These are phyloP conservation scores for Quercus phellos DNA, from an alignment of 331 rosid genomes.

Conservation along the genomic window DNA sequence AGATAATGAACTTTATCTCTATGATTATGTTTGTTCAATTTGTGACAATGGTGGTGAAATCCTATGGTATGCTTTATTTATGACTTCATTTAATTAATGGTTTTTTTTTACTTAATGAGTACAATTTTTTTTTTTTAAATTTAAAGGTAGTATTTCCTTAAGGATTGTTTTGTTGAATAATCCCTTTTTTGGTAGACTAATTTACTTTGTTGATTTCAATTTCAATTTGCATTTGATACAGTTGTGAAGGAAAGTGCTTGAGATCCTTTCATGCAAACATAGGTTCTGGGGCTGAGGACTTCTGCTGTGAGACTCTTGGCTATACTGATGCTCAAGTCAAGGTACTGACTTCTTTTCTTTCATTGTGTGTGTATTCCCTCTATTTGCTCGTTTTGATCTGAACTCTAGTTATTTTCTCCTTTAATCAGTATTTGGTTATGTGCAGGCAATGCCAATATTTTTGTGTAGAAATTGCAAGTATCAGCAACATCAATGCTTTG, in stretches of 20 bases:
- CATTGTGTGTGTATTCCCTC: too few species aligned
- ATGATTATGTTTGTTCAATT: constrained; percentile 55
- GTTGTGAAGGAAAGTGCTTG: constrained; percentile 66
- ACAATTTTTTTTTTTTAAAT: background rate
- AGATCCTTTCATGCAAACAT: constrained; percentile 60
- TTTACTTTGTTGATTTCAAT: background rate
- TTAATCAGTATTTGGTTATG: constrained; percentile 3
- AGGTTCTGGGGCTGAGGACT: constrained; percentile 27
- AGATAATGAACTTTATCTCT: constrained; percentile 22
- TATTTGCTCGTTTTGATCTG: constrained; percentile 9
- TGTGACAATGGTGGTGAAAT: constrained; percentile 75
- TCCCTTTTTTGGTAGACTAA: background rate
- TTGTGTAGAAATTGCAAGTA: constrained; percentile 52
- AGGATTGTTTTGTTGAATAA: background rate
- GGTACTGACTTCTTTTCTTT: constrained; percentile 14
- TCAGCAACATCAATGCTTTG: constrained; percentile 63
- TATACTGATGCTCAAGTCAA: constrained; percentile 28
- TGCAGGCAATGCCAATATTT: constrained; percentile 52
- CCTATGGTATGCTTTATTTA: constrained; percentile 41
- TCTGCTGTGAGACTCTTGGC: constrained; percentile 51
- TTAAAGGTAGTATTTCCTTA: background rate
- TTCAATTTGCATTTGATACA: constrained; percentile 12
- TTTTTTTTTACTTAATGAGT: background rate
- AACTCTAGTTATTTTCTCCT: background rate
- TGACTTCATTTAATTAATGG: background rate